Percentiles rank a stretch among this genome's conserved stretches.
Evolutionary conservation across 2,329 filamentous ascomycete genomes (phyloP).

Genomic region (Magnaporthiopsis poae): DNA sequence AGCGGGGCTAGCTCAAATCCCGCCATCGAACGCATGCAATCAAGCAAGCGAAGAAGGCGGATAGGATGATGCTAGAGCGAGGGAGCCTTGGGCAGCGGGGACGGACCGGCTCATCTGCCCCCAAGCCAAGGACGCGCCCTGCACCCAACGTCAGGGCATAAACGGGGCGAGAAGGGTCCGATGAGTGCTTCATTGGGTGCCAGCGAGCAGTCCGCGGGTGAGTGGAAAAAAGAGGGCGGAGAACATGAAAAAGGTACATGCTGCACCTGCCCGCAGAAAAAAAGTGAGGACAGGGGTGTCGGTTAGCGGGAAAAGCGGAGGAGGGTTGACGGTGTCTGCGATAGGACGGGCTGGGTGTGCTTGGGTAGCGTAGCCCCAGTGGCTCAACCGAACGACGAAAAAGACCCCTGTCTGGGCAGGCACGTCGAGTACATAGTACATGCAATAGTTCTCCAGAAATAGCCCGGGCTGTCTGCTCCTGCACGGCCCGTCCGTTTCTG

Average conservation of each 20-base stretch:
- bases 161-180: not conserved
- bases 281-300: not conserved
- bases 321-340: not conserved
- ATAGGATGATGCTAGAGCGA: not conserved
- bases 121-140: not conserved
- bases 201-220: too few species aligned
- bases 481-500: not conserved
- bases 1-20: not conserved
- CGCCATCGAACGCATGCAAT: not conserved
- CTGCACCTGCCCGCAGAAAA: not conserved
- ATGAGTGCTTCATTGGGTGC: not conserved
- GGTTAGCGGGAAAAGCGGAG: conserved; percentile 1
- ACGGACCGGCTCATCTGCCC: conserved; percentile 1
- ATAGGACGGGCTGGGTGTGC: not conserved
- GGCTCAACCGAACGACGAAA: conserved; percentile 5
- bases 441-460: conserved; percentile 30
- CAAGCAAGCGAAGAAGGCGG: not conserved
- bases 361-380: conserved; percentile 3
- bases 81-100: not conserved
- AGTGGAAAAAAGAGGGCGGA: not conserved
- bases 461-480: conserved; percentile 16
- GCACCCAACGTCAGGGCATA: not conserved
- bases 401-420: conserved; percentile 13
- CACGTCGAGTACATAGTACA: conserved; percentile 16
- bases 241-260: not conserved